Base-by-base conservation (phyloP, 2,329 filamentous ascomycete species). In the Penicillium aurantiogriseum region DNA sequence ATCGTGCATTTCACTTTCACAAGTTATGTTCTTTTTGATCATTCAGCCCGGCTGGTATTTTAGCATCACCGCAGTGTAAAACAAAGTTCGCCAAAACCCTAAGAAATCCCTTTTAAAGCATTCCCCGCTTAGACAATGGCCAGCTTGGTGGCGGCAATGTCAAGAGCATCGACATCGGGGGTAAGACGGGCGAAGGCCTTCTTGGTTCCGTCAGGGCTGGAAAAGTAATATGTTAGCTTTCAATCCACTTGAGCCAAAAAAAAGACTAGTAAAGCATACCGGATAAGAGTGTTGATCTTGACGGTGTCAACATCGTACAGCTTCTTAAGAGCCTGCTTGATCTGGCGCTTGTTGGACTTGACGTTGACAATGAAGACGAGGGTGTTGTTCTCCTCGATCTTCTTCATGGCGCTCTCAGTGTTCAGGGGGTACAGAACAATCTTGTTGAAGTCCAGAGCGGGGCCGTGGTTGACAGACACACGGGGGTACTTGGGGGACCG, bases 351-450 rank as follows among this genome's bases (percentile, higher is more conserved):
- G 88, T 99, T 99, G 80, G 93, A 88, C 89, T 95, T 95, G 80
- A 93, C 83, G 71, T 97, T 90, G 76, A 95, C 91, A 72, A 96
- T 96, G 86, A 97, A 97, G 77, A 96, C 91, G 52, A 99, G 88
- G 70, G 94, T 99, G 88, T 99, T 99, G 88, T 99, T 92, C 89
- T 99, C 94, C 86, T 99, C 94, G 73, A 99, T 97, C 90, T 97
- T 97, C 91, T 99, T 99, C 93, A 99, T 97, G 76, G 95, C 94
- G 76, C 89, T 94, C 89, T 99, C 94, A 62, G 94, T 99, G 89
- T 99, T 99, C 77, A 99, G 87, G 69, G 94, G 94, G 88, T 97
- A 91, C 77, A 97, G 85, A 80, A 99, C 89, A 79, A 97, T 85
- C 88, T 96, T 97, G 87, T 92, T 90, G 83, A 93, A 90, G 83